These are phyloP conservation scores for Sedum album DNA, from an alignment of 164 flowering plant genomes.

Conservation along the genomic window DNA sequence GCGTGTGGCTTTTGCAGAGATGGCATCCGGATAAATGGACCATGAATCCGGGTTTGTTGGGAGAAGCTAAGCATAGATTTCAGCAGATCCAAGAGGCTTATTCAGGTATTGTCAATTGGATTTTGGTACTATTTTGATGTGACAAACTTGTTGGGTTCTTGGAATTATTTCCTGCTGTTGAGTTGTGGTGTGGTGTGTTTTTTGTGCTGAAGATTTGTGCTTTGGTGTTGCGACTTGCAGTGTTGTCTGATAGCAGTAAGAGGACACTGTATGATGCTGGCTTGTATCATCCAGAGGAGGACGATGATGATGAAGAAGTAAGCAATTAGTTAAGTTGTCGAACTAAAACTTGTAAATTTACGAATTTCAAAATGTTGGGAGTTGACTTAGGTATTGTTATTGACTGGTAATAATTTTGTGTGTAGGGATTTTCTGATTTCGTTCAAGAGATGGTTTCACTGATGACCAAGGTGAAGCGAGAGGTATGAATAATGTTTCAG, in stretches of 20 bases:
- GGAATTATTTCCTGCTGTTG: neutral
- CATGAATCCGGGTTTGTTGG: conserved; percentile 31
- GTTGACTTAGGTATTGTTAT: neutral
- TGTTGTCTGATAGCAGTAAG: conserved; percentile 58
- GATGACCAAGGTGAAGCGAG: conserved; percentile 28
- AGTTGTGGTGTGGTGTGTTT: neutral
- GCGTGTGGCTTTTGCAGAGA: conserved; percentile 32
- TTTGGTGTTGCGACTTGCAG: conserved; percentile 21
- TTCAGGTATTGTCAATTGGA: conserved; percentile 33
- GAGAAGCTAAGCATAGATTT: conserved; percentile 64
- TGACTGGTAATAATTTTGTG: neutral
- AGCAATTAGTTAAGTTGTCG: neutral
- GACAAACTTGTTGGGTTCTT: neutral
- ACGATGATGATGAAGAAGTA: conserved; percentile 42
- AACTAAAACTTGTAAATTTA: neutral
- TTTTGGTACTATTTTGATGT: neutral
- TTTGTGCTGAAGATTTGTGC: neutral
- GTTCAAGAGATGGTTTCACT: conserved; percentile 46
- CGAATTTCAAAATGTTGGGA: neutral
- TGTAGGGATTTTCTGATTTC: conserved; percentile 51
- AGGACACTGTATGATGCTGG: conserved; percentile 70
- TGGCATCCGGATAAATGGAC: conserved; percentile 94
- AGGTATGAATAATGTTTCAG: conserved; percentile 24
- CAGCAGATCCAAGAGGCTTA: conserved; percentile 91
- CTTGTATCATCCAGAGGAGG: conserved; percentile 46